Conservation (phyloP, 2,329 filamentous ascomycete genomes). For the Ophiocordyceps unilateralis region DNA sequence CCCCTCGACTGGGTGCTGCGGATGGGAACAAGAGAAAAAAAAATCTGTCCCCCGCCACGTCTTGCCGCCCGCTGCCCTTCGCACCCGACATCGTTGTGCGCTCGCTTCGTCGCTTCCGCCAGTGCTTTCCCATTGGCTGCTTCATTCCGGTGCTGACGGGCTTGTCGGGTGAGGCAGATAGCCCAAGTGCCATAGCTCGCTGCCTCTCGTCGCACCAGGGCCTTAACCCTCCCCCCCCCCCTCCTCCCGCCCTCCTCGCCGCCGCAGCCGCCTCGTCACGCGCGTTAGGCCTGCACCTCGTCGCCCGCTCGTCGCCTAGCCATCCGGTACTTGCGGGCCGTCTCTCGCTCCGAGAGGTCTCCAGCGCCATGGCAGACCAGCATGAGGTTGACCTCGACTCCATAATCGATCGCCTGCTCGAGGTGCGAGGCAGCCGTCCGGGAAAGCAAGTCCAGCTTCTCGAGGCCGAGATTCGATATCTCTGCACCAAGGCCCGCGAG, state of each 20-base stretch:
- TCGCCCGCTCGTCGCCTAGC: conserved; percentile 7
- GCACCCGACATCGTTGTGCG: background rate
- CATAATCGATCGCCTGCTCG: conserved; percentile 95
- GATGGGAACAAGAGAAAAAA: background rate
- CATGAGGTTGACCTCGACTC: conserved; percentile 96
- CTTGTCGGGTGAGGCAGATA: conserved; percentile 6
- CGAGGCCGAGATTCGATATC: conserved; percentile 87
- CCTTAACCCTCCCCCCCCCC: background rate
- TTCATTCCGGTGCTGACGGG: background rate
- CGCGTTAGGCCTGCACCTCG: conserved; percentile 12
- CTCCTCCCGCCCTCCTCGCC: background rate
- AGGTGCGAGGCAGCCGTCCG: conserved; percentile 92
- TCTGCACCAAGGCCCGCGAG: conserved; percentile 97
- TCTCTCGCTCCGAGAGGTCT: conserved; percentile 16
- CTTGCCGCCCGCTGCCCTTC: background rate
- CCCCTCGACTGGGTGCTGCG: background rate
- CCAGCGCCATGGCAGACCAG: conserved; percentile 41
- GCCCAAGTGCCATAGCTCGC: conserved; percentile 12
- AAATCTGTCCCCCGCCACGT: background rate
- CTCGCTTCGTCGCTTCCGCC: background rate
- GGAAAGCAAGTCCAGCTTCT: conserved; percentile 97
- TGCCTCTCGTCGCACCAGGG: conserved; percentile 7
- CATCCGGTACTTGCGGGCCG: conserved; percentile 20
- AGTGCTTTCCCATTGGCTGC: background rate
- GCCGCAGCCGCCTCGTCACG: conserved; percentile 12